Evolutionary conservation across 2,329 filamentous ascomycete species (phyloP), one percentile per base, ranked within the genome.

Genomic region (Clathrospora elynae): DNA sequence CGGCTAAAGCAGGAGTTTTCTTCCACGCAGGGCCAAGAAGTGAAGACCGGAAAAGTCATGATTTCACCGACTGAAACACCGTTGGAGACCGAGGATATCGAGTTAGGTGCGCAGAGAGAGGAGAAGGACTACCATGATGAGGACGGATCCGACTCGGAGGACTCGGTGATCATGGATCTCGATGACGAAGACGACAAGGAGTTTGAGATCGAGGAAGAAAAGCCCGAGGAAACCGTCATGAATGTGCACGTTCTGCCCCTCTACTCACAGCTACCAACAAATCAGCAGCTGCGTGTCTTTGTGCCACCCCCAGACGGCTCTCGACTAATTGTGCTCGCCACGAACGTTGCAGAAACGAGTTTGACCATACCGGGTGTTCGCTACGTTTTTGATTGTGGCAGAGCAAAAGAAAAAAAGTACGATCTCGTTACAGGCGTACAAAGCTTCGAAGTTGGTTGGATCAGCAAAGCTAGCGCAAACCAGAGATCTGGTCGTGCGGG

Each of bases 331-430:
- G 87, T 99, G 3, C 74, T 99, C 26, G 90, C 93, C 0, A 99
- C 93, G 29, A 99, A 99, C 70, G 90, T 99, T 30, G 93, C 93
- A 0, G 93, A 99, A 71, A 99, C 93, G 0, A 95, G 88, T 81
- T 79, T 99, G 66, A 99, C 93, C 1, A 99, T 99, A 43, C 92
- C 93, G 0, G 91, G 90, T 2, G 91, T 95, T 49, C 84, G 89
- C 47, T 99, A 96, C 64, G 93, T 99, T 6, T 96, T 99, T 51
- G 92, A 97, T 69, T 91, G 88, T 54, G 93, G 93, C 22, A 81
- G 95, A 35, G 87, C 88, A 23, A 99, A 99, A 70, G 91, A 96
- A 68, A 86, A 92, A 51, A 87, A 86, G 44, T 97, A 93, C 61
- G 88, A 97, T 65, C 79, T 83, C n/a, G 75, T 82, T 8, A 96